A percentile compares a stretch with the other conserved stretches of the same genome.
Evolutionary conservation across 176 grass and related monocot genomes (phyloP).

Genomic region (Triticum aestivum): DNA sequence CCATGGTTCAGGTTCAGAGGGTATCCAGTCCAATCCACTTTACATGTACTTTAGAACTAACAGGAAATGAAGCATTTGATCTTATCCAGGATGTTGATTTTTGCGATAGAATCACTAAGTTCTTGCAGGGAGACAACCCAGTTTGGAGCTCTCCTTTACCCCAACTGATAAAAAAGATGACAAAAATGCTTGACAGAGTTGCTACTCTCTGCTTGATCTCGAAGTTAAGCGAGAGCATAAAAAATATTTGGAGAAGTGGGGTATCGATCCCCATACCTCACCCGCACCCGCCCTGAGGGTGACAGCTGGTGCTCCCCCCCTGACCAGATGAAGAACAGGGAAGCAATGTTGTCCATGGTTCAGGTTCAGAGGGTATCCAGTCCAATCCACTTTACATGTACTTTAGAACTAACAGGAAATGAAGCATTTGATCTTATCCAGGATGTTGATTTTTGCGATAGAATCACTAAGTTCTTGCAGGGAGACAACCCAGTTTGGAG

Average conservation of each 20-base stretch:
- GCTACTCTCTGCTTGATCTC: no score
- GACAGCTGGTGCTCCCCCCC: no score
- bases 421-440: neutral
- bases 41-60: neutral
- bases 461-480: no score
- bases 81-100: neutral
- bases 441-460: neutral
- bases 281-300: no score
- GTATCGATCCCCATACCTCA: slow-evolving; percentile 91
- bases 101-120: neutral
- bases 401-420: neutral
- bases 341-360: neutral
- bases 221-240: no score
- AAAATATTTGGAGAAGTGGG: slow-evolving; percentile 63
- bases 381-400: neutral
- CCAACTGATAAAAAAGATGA: no score
- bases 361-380: neutral
- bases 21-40: neutral
- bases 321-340: no score
- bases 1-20: neutral
- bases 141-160: no score
- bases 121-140: no score
- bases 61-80: neutral
- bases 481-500: no score
- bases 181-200: no score